Base-by-base conservation (phyloP, 2,329 filamentous ascomycete species). In the Fusarium redolens region DNA sequence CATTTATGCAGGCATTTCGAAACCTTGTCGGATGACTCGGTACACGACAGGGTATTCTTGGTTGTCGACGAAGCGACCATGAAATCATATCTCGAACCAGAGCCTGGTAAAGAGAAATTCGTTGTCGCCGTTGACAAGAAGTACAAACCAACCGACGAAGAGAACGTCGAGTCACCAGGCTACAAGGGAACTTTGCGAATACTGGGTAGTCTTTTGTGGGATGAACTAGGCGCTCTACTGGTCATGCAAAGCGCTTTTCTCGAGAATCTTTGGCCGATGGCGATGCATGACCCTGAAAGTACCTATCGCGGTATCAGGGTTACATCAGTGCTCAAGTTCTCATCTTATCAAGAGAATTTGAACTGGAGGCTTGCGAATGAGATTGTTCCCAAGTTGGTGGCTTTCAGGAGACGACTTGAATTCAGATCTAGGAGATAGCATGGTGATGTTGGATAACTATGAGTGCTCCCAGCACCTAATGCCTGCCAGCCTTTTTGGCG, bases 191-290 rank as follows among this genome's bases (percentile, higher is more conserved):
- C 31, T 3, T 13, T 78, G 15, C 59, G 76, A 3, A 65, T 78
- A 28, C 59, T 77, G 0, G 68, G 76, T 0, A 79, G 77, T 30
- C 40, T 78, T 1, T 7, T 78, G 2, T 79, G 76, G 76, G 76
- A 78, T 20, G 76, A 79, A 4, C 14, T 79, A 0, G 58, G 69
- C 1, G 72, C 77, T 3, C 78, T 83, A 15, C 72, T 86, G 4
- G 77, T 85, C 4, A 75, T 59, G 9, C 73, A 77, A 57, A 69
- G 63, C 10, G 61, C 65, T 0, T 37, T 37, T 3, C 67, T 75
- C 9, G n/a, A 35, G 11, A 44, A 73, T 7, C 50, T 78, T 4
- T 78, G 77, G 77, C 76, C 76, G 2, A 54, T 75, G 37, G 75
- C 71, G 3, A 72, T 78, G 72, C 51, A 67, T 20, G 62, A 77